Base-by-base conservation (phyloP, 2,329 filamentous ascomycete species). In the Epichloe festucae region DNA sequence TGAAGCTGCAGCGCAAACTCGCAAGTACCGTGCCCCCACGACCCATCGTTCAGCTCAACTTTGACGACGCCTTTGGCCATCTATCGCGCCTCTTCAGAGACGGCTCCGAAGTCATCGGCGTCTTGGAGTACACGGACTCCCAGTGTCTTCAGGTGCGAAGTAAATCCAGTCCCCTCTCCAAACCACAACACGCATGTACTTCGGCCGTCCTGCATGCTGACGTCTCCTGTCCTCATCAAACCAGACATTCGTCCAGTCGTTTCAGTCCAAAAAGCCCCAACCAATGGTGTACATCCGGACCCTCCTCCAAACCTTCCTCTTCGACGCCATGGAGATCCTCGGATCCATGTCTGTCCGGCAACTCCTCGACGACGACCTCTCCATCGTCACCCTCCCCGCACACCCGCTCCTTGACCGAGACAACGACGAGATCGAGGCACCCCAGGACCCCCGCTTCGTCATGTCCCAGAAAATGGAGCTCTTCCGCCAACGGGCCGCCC, bases 11-110 rank as follows among this genome's bases (percentile, higher is more conserved):
- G 63, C 79, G 90, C n/a, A 85, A 85, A 56, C 74, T 98, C 35
- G 90, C 93, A 1, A 96, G 89, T 58, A 96, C 89, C 0, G 90
- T 96, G 60, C 93, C 93, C 4, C 93, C 93, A 7, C 79, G 91
- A 8, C 90, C 91, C 0, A 91, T 96, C 59, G 87, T 96, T 11
- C 77, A 88, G 50, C 72, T 90, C 3, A 79, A 78, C 27, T 85
- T 87, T 58, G 78, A 83, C 14, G 82, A 88, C 59, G 86, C 89
- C 0, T 78, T 85, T 56, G 70, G 70, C 19, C 83, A 87, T 58
- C 74, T 96, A 55, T 76, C 76, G 52, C 79, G 81, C 44, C 69
- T 96, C 31, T 86, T 85, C 55, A 72, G 78, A 52, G 88, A 95
- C 65, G 84, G 83, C 2, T 71, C 79, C 27, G 83, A 90, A 58